phyloP scores from a whole-genome alignment of 2,329 filamentous ascomycete genomes.

The Lachnellula arida region DNA sequence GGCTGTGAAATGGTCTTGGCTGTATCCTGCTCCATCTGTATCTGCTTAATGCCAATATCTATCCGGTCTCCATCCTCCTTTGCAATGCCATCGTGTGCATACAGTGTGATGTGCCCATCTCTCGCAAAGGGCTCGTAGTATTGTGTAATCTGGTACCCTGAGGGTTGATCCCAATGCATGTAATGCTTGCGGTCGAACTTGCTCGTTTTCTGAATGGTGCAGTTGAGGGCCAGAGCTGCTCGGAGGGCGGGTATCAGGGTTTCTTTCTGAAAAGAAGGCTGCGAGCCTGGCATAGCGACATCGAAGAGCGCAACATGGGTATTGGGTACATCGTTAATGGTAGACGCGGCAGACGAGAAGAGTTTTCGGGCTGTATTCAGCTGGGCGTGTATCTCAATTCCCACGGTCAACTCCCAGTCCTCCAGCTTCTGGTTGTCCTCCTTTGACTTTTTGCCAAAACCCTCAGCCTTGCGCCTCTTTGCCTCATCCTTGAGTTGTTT shows the following conservation, averaged over 20 bases:
- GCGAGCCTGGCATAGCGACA: slow-evolving; percentile 80
- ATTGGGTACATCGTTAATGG: slow-evolving; percentile 68
- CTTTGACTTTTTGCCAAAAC: slow-evolving; percentile 29
- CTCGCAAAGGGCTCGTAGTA: slow-evolving; percentile 74
- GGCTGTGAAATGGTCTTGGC: slow-evolving; percentile 85
- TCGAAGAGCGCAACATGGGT: slow-evolving; percentile 88
- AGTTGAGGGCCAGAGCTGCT: slow-evolving; percentile 79
- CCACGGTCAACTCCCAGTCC: slow-evolving; percentile 88
- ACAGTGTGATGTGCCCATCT: slow-evolving; percentile 68
- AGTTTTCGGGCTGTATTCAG: slow-evolving; percentile 85
- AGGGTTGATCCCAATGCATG: slow-evolving; percentile 97
- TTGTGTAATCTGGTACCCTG: slow-evolving; percentile 96
- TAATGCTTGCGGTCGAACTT: slow-evolving; percentile 97
- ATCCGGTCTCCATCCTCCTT: slow-evolving; percentile 67
- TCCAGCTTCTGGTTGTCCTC: slow-evolving; percentile 40
- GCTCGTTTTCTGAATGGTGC: slow-evolving; percentile 70
- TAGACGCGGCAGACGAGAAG: slow-evolving; percentile 70
- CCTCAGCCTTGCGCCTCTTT: slow-evolving; percentile 42
- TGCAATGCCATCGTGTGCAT: slow-evolving; percentile 72
- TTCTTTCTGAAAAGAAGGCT: slow-evolving; percentile 78
- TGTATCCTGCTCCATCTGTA: slow-evolving; percentile 97
- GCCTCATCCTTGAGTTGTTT: slow-evolving; percentile 70
- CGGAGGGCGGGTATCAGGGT: slow-evolving; percentile 85
- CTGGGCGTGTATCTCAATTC: slow-evolving; percentile 96
- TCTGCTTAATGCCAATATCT: slow-evolving; percentile 78